Evolutionary conservation across 1,284 basidiomycete species (phyloP).

Genomic region (Mycosarcoma mackinlayi): DNA sequence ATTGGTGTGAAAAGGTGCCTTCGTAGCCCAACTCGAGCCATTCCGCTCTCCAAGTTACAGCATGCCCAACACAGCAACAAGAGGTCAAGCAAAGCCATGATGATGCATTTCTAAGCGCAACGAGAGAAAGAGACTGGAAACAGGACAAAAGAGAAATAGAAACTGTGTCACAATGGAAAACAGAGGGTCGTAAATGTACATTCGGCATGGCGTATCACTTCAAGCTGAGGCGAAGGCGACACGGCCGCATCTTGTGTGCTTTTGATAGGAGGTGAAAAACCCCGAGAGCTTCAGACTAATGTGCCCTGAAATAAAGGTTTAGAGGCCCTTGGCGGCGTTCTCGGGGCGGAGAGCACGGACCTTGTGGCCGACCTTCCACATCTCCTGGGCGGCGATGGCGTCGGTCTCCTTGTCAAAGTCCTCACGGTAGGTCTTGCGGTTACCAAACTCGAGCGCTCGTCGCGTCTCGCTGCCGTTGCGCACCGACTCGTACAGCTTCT

Average conservation of each 20-base stretch:
- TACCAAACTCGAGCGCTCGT: conserved; percentile 96
- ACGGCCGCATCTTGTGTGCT: neutral
- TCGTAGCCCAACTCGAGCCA: too few relatives aligned
- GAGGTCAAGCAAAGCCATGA: neutral
- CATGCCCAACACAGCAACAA: too few relatives aligned
- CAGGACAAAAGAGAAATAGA: conserved; percentile 3
- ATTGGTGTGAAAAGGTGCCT: conserved; percentile 32
- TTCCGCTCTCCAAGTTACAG: too few relatives aligned
- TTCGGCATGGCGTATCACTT: neutral
- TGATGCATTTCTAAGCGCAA: conserved; percentile 5
- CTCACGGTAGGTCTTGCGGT: conserved; percentile 89
- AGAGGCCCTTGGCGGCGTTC: conserved; percentile 52
- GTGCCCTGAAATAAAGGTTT: too few relatives aligned
- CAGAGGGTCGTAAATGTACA: conserved; percentile 21
- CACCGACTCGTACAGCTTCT: conserved; percentile 93
- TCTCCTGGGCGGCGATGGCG: conserved; percentile 96
- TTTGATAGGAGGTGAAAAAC: neutral
- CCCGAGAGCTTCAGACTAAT: neutral
- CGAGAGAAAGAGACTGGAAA: neutral
- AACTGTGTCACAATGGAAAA: conserved; percentile 2
- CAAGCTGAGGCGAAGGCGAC: neutral
- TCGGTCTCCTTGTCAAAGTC: conserved; percentile 93
- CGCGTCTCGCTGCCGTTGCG: conserved; percentile 94
- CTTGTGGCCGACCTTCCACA: conserved; percentile 74
- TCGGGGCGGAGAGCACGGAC: conserved; percentile 65